Base-by-base conservation (phyloP, 1,284 basidiomycete genomes). In the Cryptococcus floricola region DNA sequence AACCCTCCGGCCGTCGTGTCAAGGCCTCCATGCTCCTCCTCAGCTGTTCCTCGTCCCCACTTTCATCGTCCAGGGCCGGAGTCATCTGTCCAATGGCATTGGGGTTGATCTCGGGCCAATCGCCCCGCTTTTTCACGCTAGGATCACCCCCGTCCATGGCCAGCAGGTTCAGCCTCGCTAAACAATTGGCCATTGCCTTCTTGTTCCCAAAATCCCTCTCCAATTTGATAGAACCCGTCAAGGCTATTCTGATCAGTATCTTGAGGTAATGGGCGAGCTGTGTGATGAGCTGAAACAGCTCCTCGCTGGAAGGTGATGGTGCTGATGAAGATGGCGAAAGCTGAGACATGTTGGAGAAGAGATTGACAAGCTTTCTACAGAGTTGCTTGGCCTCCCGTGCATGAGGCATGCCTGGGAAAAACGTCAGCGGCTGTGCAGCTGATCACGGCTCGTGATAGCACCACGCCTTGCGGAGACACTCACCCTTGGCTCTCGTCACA, bases 251-350 rank as follows among this genome's bases (percentile, higher is more conserved):
- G 67, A 99, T 99, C 53, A 98, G 84, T 74, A 99, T 98, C 81
- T 99, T 99, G 74, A 99, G 87, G 77, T 98, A 98, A 77, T 99
- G 95, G 4, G 95, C 95, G 31, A 99, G 83, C 38, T 96, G 95
- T 0, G 96, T 99, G 55, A 99, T 95, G 48, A 98, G 86, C n/a
- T 93, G 91, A 38, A 98, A 84, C 8, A 99, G 81, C 69, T 98
- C 95, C 77, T 97, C 91, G 18, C 94, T 97, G 87, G 98, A 96
- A 39, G 73, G 70, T 23, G 69, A 64, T 25, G 67, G 62, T 10
- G 63, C 58, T n/a, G 58, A 56, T 31, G 57, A 63, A 23, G 59
- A 55, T 7, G 68, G 67, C 4, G 69, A 65, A 18, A 77, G 68
- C 75, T 96, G 92, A 7, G 77, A 75, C 48, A 99, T 81, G 46